Base-by-base conservation (phyloP, 1,284 basidiomycete genomes). In the Puccinia polysora region DNA sequence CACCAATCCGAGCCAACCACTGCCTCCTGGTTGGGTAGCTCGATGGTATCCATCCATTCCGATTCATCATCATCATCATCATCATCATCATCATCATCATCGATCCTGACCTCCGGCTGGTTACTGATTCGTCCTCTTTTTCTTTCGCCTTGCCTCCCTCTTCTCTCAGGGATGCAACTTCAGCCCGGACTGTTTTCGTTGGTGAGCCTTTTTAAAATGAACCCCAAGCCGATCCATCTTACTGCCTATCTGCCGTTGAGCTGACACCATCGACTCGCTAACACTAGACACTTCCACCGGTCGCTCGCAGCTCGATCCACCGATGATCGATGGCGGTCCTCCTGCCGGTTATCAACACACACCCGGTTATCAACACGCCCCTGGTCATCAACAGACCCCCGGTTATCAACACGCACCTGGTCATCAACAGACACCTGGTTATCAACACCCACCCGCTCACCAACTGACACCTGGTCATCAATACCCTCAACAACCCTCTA, bases 271-370 rank as follows among this genome's bases (percentile, higher is more conserved):
- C 63, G 8, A 10, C 25, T 65, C 20, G 28, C 32, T 38, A 15
- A 25, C 25, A 10, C n/a, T 20, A 70, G 68, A 70, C 36, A 52
- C 68, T n/a, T 56, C 68, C 8, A 70, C 68, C 34, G 68, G 68
- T 20, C 55, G 50, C 10, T 36, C 58, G 14, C 68, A 70, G 32
- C 45, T 58, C 10, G 36, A 70, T 53, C 68, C 58, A 28, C 59
- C 59, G 20, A 45, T 47, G 15, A 7, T 43, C 2, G 43, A 47
- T 40, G 20, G 36, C 2, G 40, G n/a, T 8, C 40, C 40, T 18
- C 65, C 55, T 45, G n/a, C n/a, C n/a, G n/a, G n/a, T n/a, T n/a
- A n/a, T n/a, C n/a, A n/a, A n/a, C n/a, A n/a, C n/a, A n/a, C n/a
- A n/a, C n/a, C n/a, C n/a, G n/a, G n/a, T n/a, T n/a, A n/a, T n/a